These are phyloP conservation scores for Hemisphaericaspora xylanilytica DNA, from an alignment of 1,139 yeast genomes.

Conservation along the genomic window DNA sequence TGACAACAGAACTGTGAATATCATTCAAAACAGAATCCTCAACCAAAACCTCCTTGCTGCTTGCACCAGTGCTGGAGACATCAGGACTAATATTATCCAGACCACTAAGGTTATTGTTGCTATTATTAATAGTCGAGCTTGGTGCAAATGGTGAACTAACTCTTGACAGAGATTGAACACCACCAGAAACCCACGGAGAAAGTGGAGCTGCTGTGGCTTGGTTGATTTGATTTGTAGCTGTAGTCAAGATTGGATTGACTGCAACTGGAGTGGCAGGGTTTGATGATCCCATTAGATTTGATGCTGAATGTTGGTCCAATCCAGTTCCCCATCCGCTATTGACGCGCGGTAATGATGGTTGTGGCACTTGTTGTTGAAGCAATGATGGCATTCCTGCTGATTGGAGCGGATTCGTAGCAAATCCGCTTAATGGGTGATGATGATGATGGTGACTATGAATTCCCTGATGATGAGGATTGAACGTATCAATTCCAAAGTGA, in stretches of 20 bases:
- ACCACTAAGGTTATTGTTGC: background rate
- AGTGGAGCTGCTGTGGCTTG: conserved; percentile 36
- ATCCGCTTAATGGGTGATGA: background rate
- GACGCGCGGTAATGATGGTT: conserved; percentile 35
- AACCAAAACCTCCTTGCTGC: conserved; percentile 5
- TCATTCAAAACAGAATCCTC: conserved; percentile 36
- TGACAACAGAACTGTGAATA: conserved; percentile 38
- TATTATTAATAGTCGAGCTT: conserved; percentile 12
- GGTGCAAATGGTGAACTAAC: conserved; percentile 44
- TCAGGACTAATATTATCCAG: background rate
- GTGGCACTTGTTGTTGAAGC: conserved; percentile 25
- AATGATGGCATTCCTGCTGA: conserved; percentile 24
- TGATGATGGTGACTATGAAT: conserved; percentile 3
- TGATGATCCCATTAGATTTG: conserved; percentile 14
- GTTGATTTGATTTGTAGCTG: conserved; percentile 18
- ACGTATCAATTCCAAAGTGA: conserved; percentile 29
- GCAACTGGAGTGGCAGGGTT: conserved; percentile 32
- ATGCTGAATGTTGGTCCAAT: conserved; percentile 23
- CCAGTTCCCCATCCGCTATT: conserved; percentile 45
- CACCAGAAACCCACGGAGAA: conserved; percentile 42
- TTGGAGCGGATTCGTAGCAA: conserved; percentile 11
- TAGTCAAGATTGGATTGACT: conserved; percentile 20
- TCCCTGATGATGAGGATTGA: conserved; percentile 14
- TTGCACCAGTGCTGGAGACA: conserved; percentile 2
- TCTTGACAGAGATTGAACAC: conserved; percentile 32